phyloP scores from a whole-genome alignment of 2,329 filamentous ascomycete species.

The Colletotrichum sp. region DNA sequence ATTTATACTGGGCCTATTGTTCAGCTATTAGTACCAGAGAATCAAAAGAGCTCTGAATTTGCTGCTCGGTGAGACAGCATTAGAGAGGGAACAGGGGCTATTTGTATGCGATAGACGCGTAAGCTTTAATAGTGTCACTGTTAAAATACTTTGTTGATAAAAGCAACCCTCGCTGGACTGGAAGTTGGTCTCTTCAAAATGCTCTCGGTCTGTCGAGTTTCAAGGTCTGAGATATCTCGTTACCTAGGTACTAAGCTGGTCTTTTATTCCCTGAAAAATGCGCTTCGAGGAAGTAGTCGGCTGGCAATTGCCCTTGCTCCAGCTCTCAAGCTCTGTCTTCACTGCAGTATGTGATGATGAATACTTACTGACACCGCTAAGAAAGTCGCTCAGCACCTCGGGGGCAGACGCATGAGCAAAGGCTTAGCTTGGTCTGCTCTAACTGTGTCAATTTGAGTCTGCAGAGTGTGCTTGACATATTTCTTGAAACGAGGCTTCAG shows the following conservation, averaged over 20 bases:
- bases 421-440: background rate
- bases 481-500: no score
- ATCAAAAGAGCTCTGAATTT: background rate
- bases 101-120: accelerated
- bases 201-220: background rate
- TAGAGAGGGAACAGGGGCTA: background rate
- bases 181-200: background rate
- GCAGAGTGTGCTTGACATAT: no score
- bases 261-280: background rate
- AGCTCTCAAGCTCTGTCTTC: background rate
- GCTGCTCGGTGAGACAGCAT: background rate
- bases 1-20: no score
- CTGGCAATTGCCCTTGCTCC: background rate
- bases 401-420: background rate
- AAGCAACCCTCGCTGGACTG: background rate
- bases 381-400: background rate
- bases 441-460: background rate
- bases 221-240: no score
- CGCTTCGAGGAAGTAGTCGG: background rate
- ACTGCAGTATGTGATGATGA: background rate
- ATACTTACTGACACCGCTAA: background rate
- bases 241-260: no score
- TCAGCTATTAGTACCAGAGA: no score
- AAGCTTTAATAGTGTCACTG: background rate
- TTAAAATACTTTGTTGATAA: background rate